A percentile compares a stretch with the other conserved stretches of the same genome.
phyloP scores from a whole-genome alignment of 2,329 filamentous ascomycete species.

The Rutstroemia sp. region DNA sequence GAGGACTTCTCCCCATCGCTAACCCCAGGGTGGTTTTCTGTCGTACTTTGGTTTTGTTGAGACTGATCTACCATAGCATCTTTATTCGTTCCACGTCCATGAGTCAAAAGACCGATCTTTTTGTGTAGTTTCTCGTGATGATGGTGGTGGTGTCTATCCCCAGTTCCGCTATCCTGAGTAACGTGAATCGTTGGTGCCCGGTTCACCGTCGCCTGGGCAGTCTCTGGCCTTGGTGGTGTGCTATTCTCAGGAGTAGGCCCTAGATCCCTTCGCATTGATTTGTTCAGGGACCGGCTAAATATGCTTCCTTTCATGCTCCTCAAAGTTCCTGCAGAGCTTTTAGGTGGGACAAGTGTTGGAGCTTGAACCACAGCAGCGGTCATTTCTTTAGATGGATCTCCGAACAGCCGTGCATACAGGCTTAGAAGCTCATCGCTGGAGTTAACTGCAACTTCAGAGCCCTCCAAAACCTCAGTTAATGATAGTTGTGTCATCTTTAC shows the following conservation, averaged over 20 bases:
- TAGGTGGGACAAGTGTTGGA: constrained; percentile 39
- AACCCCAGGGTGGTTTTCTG: constrained; percentile 21
- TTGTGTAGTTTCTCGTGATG: constrained; percentile 32
- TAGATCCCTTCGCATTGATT: constrained; percentile 36
- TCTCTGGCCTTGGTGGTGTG: constrained; percentile 27
- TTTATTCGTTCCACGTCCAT: constrained; percentile 35
- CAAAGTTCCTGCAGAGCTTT: constrained; percentile 63
- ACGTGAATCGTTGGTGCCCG: constrained; percentile 66
- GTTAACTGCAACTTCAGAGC: constrained; percentile 79
- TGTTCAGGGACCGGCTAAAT: constrained; percentile 52
- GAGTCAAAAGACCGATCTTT: constrained; percentile 31
- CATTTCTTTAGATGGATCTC: constrained; percentile 42
- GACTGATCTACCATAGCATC: constrained; percentile 39
- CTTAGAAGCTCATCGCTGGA: constrained; percentile 77
- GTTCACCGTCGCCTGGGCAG: constrained; percentile 21
- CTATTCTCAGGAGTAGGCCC: constrained; percentile 27
- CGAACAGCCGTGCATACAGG: constrained; percentile 76
- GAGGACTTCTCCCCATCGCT: constrained; percentile 46
- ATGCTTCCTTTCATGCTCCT: constrained; percentile 68
- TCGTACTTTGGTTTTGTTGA: constrained; percentile 35
- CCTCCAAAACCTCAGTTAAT: constrained; percentile 75
- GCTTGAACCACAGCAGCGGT: neutral
- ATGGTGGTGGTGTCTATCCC: constrained; percentile 28
- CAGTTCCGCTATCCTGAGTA: constrained; percentile 52
- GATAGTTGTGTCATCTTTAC: constrained; percentile 92